phyloP scores from a whole-genome alignment of 2,329 filamentous ascomycete genomes.

The Taxawa tesnikishii region DNA sequence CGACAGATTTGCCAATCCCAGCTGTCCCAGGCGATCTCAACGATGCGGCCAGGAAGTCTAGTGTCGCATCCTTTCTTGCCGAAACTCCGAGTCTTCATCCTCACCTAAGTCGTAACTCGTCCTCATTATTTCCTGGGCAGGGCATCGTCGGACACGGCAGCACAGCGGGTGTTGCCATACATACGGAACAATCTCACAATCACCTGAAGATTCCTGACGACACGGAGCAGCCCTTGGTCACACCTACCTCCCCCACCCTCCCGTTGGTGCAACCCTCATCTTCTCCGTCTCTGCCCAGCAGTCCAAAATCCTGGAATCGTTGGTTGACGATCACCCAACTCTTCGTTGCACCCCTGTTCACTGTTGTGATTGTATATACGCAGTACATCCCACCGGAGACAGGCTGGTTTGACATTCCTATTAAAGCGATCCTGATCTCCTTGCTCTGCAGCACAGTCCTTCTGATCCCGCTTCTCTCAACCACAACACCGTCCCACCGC shows the following conservation, averaged over 20 bases:
- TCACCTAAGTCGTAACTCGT: background rate
- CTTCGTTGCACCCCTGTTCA: conserved; percentile 77
- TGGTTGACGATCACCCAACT: conserved; percentile 82
- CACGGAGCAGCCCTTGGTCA: background rate
- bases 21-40: conserved; percentile 1
- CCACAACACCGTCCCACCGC: conserved; percentile 54
- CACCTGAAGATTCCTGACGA: conserved; percentile 5
- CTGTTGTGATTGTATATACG: conserved; percentile 51
- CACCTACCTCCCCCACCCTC: background rate
- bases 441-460: conserved; percentile 49
- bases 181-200: conserved; percentile 6
- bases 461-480: conserved; percentile 53
- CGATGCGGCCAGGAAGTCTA: background rate
- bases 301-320: conserved; percentile 63
- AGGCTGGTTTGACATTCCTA: background rate
- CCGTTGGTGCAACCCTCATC: background rate
- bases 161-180: conserved; percentile 7
- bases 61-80: background rate
- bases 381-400: conserved; percentile 13
- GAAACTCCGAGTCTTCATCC: background rate
- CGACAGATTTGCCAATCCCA: too few relatives aligned
- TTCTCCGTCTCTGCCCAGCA: background rate
- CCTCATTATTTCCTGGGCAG: background rate
- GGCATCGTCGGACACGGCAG: background rate
- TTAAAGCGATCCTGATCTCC: conserved; percentile 25